Evolutionary conservation across 495 filamentous ascomycete genomes (phyloP).

Genomic region (Talaromyces adpressus): DNA sequence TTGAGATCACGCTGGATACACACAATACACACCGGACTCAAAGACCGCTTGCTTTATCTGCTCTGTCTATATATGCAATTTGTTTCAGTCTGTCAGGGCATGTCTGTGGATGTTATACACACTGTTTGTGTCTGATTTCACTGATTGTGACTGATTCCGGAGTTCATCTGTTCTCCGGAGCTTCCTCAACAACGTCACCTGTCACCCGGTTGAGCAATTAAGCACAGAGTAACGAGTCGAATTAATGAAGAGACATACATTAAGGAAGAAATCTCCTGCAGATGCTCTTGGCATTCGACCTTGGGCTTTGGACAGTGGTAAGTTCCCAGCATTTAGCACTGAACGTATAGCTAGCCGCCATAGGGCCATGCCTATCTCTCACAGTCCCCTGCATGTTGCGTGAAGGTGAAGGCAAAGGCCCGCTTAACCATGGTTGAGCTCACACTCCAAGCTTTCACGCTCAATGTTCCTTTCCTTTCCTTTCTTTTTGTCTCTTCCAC

Average conservation of each 20-base stretch:
- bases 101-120: not conserved
- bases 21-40: not conserved
- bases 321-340: not conserved
- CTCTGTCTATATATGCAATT: not conserved
- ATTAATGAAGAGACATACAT: constrained; percentile 6
- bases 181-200: not conserved
- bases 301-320: constrained; percentile 8
- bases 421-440: not conserved
- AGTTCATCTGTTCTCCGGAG: not conserved
- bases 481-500: not conserved
- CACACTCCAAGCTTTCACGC: not conserved
- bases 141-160: not conserved
- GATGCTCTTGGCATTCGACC: constrained; percentile 2
- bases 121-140: not conserved
- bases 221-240: not conserved
- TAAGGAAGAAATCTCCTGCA: constrained; percentile 6
- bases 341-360: not conserved
- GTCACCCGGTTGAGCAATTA: not conserved
- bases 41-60: not conserved
- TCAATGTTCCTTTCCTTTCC: not conserved
- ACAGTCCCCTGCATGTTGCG: constrained; percentile 7
- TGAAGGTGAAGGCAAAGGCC: constrained; percentile 4
- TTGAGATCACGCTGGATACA: not conserved
- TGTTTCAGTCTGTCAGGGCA: not conserved
- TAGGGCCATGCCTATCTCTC: not conserved